These are phyloP conservation scores for Peronospora tabacina DNA, from an alignment of 352 stramenopile species.

Conservation along the genomic window DNA sequence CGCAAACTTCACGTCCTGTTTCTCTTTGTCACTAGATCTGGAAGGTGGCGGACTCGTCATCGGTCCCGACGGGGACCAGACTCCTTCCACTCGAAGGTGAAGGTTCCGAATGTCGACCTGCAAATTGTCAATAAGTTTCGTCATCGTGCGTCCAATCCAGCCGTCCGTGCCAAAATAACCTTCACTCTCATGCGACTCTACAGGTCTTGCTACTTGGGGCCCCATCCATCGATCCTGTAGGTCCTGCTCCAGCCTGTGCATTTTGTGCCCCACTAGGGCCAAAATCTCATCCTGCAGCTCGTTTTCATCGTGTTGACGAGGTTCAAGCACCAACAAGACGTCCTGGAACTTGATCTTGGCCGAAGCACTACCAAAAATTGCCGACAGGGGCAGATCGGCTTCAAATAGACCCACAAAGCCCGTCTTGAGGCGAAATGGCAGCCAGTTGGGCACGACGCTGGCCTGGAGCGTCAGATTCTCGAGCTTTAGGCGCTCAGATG, in stretches of 20 bases:
- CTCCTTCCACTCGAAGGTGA: conserved; percentile 79
- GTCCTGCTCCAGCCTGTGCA: conserved; percentile 63
- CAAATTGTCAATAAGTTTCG: conserved; percentile 87
- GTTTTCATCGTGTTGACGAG: conserved; percentile 58
- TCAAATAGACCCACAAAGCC: conserved; percentile 85
- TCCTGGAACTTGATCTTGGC: conserved; percentile 87
- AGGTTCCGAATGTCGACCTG: conserved; percentile 85
- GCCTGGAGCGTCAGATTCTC: conserved; percentile 82
- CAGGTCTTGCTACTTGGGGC: conserved; percentile 55
- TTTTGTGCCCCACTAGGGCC: conserved; percentile 55
- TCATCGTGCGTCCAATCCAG: conserved; percentile 84
- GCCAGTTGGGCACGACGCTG: conserved; percentile 69
- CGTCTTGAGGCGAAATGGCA: conserved; percentile 81
- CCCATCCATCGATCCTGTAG: conserved; percentile 74
- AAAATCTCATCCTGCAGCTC: conserved; percentile 62
- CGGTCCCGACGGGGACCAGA: conserved; percentile 42
- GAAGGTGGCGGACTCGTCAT: conserved; percentile 21
- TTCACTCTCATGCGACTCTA: conserved; percentile 63
- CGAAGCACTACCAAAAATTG: conserved; percentile 68
- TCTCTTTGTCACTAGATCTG: conserved; percentile 15
- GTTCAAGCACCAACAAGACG: conserved; percentile 73
- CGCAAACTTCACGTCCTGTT: conserved; percentile 55
- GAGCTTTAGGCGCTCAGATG: conserved; percentile 81
- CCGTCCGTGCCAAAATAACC: conserved; percentile 86
- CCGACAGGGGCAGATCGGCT: conserved; percentile 75